A percentile compares a stretch with the other conserved stretches of the same genome.
These are phyloP conservation scores for Leccinum subrobustum DNA, from an alignment of 1,284 basidiomycete species.

Conservation along the genomic window DNA sequence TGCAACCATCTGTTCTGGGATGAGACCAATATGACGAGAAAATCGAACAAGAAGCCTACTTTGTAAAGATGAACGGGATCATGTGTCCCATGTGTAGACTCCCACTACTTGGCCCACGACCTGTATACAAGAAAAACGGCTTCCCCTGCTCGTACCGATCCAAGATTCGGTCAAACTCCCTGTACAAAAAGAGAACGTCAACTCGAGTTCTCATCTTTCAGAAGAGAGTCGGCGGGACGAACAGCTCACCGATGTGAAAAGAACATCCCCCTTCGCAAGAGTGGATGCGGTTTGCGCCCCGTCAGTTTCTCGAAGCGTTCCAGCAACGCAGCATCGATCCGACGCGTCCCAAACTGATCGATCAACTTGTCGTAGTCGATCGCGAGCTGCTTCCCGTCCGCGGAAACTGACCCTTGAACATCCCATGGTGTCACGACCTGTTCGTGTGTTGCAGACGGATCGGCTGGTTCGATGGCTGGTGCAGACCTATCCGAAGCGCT, in stretches of 20 bases:
- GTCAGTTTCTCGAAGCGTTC: constrained; percentile 92
- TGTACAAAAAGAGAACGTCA: constrained; percentile 34
- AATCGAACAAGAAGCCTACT: constrained; percentile 55
- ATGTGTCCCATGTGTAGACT: constrained; percentile 99
- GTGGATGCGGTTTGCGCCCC: constrained; percentile 86
- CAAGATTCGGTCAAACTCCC: constrained; percentile 92
- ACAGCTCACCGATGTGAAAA: constrained; percentile 86
- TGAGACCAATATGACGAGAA: constrained; percentile 3
- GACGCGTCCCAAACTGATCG: constrained; percentile 90
- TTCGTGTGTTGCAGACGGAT: constrained; percentile 42
- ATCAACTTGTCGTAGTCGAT: constrained; percentile 98
- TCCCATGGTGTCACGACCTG: constrained; percentile 99
- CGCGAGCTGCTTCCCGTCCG: constrained; percentile 85
- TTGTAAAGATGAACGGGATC: constrained; percentile 97
- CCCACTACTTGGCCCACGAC: constrained; percentile 93
- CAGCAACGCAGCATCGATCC: constrained; percentile 76
- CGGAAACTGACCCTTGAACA: constrained; percentile 89
- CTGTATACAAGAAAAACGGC: constrained; percentile 98
- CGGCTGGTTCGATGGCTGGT: constrained; percentile 36
- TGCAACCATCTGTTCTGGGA: constrained; percentile 79
- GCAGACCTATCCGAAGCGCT: neutral
- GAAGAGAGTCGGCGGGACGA: constrained; percentile 25
- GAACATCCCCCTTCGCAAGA: constrained; percentile 92
- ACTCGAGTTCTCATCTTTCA: no score
- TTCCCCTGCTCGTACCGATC: constrained; percentile 96